These are phyloP conservation scores for Kurtzmaniella cleridarum DNA, from an alignment of 805 yeast species.

Conservation along the genomic window DNA sequence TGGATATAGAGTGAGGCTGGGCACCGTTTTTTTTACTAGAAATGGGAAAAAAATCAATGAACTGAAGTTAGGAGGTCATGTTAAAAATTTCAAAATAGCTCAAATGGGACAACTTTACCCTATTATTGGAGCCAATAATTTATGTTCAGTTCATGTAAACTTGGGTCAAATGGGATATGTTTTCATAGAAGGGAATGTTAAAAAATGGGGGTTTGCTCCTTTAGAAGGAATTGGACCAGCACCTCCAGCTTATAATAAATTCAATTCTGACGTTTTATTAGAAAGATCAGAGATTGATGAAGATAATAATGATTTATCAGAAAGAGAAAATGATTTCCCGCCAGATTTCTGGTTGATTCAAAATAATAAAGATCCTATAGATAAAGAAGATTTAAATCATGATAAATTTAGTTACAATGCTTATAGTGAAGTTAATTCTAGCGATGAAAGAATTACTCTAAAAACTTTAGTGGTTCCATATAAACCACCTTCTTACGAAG, in stretches of 20 bases:
- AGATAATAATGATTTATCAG: slow-evolving; percentile 37
- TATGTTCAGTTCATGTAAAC: slow-evolving; percentile 80
- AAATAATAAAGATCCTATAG: slow-evolving; percentile 8
- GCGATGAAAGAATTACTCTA: slow-evolving; percentile 39
- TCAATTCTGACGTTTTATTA: slow-evolving; percentile 68
- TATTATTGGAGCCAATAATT: slow-evolving; percentile 79
- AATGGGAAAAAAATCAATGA: slow-evolving; percentile 88
- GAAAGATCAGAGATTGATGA: slow-evolving; percentile 58
- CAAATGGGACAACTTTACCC: slow-evolving; percentile 67
- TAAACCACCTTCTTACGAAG: slow-evolving; percentile 35
- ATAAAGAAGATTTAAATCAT: slow-evolving; percentile 12
- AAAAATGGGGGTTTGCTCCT: slow-evolving; percentile 95
- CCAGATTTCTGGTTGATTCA: slow-evolving; percentile 50
- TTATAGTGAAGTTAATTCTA: slow-evolving; percentile 32
- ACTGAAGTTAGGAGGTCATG: slow-evolving; percentile 74
- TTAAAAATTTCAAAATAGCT: slow-evolving; percentile 59
- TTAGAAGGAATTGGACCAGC: slow-evolving; percentile 83
- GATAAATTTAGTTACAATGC: slow-evolving; percentile 35
- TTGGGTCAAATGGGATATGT: slow-evolving; percentile 89
- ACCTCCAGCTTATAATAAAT: slow-evolving; percentile 87
- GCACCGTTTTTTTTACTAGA: slow-evolving; percentile 87
- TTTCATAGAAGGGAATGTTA: slow-evolving; percentile 86
- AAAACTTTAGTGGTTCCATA: slow-evolving; percentile 29
- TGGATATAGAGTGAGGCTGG: slow-evolving; percentile 78
- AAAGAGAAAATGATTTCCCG: slow-evolving; percentile 46